Conservation (phyloP, 768 basidiomycete species). For the Kwoniella newhampshirensis region DNA sequence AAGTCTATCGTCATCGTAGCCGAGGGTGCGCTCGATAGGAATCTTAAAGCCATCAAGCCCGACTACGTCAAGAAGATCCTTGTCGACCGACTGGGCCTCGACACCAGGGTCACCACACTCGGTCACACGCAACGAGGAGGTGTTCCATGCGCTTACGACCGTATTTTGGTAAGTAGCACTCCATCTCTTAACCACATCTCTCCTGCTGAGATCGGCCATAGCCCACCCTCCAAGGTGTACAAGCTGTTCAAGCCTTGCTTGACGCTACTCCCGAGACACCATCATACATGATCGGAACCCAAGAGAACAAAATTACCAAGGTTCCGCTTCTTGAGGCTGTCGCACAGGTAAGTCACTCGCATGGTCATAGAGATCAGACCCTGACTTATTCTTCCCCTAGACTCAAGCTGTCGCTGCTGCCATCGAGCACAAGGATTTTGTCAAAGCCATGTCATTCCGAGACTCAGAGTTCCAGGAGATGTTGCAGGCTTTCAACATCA, state of each 20-base stretch:
- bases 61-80: constrained; percentile 89
- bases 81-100: constrained; percentile 79
- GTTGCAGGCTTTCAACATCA: constrained; percentile 77
- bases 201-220: too few relatives aligned
- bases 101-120: constrained; percentile 92
- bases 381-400: too few relatives aligned
- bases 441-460: constrained; percentile 78
- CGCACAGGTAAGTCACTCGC: constrained; percentile 62
- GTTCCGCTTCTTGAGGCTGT: constrained; percentile 93
- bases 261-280: constrained; percentile 84
- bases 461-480: constrained; percentile 89
- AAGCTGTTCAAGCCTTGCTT: constrained; percentile 85
- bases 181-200: constrained; percentile 7
- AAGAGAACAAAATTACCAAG: constrained; percentile 91
- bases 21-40: constrained; percentile 85
- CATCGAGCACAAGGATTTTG: constrained; percentile 78
- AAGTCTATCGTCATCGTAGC: constrained; percentile 99
- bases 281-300: constrained; percentile 94
- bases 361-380: background rate
- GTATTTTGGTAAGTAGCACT: constrained; percentile 78
- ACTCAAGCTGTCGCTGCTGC: constrained; percentile 82
- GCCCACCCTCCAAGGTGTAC: constrained; percentile 95
- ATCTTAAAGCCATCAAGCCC: constrained; percentile 86
- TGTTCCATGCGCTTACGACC: constrained; percentile 85
- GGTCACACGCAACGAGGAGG: constrained; percentile 98